phyloP scores from a whole-genome alignment of 768 basidiomycete genomes.

The Leucocoprinus sp. region DNA sequence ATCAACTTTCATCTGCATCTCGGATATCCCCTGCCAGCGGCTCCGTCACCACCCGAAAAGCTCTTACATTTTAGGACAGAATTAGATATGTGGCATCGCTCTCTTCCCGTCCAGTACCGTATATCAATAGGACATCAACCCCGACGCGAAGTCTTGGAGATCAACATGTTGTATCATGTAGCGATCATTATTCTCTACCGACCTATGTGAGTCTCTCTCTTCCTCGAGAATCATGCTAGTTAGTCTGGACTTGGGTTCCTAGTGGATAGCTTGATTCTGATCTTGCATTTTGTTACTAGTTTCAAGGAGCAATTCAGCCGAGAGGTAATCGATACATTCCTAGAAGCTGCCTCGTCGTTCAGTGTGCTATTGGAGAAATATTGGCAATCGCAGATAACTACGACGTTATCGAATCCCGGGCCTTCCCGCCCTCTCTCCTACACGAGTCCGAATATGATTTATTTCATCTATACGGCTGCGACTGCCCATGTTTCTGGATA shows the following conservation, averaged over 20 bases:
- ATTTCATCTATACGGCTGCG: conserved; percentile 17
- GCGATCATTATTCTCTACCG: conserved; percentile 20
- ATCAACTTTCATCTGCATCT: conserved; percentile 21
- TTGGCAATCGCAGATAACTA: conserved; percentile 7
- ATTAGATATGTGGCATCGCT: conserved; percentile 21
- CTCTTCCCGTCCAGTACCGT: conserved; percentile 18
- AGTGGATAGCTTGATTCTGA: not conserved
- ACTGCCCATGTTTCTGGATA: conserved; percentile 15
- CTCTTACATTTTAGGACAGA: conserved; percentile 15
- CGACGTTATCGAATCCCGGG: not conserved
- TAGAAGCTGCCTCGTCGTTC: conserved; percentile 21
- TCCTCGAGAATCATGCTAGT: not conserved
- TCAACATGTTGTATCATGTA: conserved; percentile 23
- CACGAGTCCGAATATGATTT: conserved; percentile 18
- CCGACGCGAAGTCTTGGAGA: conserved; percentile 20
- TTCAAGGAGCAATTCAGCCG: conserved; percentile 13
- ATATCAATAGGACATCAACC: conserved; percentile 19
- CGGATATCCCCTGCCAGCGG: conserved; percentile 13
- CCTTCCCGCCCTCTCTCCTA: conserved; percentile 11
- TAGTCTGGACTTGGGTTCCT: not conserved
- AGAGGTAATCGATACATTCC: conserved; percentile 15
- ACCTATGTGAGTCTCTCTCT: conserved; percentile 16
- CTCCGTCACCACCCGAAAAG: conserved; percentile 12
- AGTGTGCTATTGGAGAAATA: conserved; percentile 23
- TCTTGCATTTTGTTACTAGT: conserved; percentile 10